Evolutionary conservation across 139 green algal genomes (phyloP), one percentile per base, ranked within the genome.

Genomic region (Chlamydomonas asymmetrica): DNA sequence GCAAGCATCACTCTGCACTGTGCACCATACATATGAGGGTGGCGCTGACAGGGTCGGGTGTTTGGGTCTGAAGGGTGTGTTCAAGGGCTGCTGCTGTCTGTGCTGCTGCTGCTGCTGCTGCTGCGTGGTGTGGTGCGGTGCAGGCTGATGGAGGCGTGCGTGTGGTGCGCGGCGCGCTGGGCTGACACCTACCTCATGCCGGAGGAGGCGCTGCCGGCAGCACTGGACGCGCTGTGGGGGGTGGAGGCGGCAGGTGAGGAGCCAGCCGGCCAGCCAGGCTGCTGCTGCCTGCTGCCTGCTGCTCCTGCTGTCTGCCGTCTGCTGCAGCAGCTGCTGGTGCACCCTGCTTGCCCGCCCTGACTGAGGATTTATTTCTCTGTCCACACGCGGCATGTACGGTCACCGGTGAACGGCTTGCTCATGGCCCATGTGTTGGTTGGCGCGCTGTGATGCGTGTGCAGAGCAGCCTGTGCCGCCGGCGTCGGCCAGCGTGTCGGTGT

Each of bases 131-230:
- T n/a, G n/a, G n/a, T n/a, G n/a, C n/a, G 68, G 10, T 29, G 75
- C 29, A 96, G 92, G 69, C 74, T 98, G 9, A 84, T 97, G 82
- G 94, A 98, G 82, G 81, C 78, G 0, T 61, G 76, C 0, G 66
- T 88, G 4, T 92, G 82, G 84, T 80, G 77, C 0, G 56, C 90
- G 25, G 88, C 87, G 0, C 80, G 94, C 7, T 97, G 92, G 94
- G 81, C 83, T 0, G 91, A 94, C 80, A 98, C 93, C 5, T 98
- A 98, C 84, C 82, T 98, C 29, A 81, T 96, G 25, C 80, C 88
- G 0, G 85, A 91, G 32, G 91, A 90, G 74, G 40, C 59, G 2
- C 66, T 90, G 56, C 82, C 82, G 25, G 82, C 65, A 3, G 29
- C 45, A 0, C 69, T 93, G 67, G 69, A 76, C 2, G 78, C 75